phyloP scores from a whole-genome alignment of 2,329 filamentous ascomycete species.

The Pestalotiopsis sp. region DNA sequence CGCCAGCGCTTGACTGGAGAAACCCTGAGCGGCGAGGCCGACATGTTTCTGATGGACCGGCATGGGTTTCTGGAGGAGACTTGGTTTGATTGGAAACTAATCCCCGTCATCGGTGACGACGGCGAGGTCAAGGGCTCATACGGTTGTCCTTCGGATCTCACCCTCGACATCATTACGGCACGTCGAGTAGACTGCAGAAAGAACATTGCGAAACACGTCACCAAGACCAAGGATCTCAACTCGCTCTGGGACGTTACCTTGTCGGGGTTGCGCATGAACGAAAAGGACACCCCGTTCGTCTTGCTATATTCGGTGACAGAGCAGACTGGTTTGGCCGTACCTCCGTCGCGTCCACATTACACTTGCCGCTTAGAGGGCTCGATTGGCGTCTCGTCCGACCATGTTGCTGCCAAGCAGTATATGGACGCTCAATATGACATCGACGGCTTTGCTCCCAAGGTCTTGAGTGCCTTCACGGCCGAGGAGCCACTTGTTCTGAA shows the following conservation, averaged over 20 bases:
- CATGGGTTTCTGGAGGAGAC: slow-evolving; percentile 39
- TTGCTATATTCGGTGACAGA: slow-evolving; percentile 33
- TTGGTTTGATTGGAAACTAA: slow-evolving; percentile 46
- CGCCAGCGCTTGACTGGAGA: slow-evolving; percentile 27
- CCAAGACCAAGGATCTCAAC: slow-evolving; percentile 28
- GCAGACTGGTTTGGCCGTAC: slow-evolving; percentile 20
- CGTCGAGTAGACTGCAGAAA: slow-evolving; percentile 39
- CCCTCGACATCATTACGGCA: slow-evolving; percentile 36
- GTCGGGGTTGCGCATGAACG: slow-evolving; percentile 24
- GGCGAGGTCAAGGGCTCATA: slow-evolving; percentile 34
- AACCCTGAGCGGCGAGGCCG: slow-evolving; percentile 25
- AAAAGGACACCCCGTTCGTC: slow-evolving; percentile 33
- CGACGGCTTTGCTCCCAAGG: slow-evolving; percentile 24
- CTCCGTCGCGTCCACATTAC: slow-evolving; percentile 17
- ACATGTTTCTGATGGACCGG: slow-evolving; percentile 32
- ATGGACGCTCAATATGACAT: slow-evolving; percentile 21
- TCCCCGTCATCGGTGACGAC: slow-evolving; percentile 40
- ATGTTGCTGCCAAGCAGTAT: slow-evolving; percentile 19
- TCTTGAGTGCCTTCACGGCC: slow-evolving; percentile 21
- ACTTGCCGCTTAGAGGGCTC: slow-evolving; percentile 23
- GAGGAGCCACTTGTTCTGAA: slow-evolving; percentile 21
- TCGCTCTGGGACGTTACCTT: slow-evolving; percentile 35
- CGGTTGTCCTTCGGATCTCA: slow-evolving; percentile 25
- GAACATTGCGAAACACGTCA: slow-evolving; percentile 35
- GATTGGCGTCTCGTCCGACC: slow-evolving; percentile 20